Conservation (phyloP, 2,329 filamentous ascomycete species). For the Phoma sp. region DNA sequence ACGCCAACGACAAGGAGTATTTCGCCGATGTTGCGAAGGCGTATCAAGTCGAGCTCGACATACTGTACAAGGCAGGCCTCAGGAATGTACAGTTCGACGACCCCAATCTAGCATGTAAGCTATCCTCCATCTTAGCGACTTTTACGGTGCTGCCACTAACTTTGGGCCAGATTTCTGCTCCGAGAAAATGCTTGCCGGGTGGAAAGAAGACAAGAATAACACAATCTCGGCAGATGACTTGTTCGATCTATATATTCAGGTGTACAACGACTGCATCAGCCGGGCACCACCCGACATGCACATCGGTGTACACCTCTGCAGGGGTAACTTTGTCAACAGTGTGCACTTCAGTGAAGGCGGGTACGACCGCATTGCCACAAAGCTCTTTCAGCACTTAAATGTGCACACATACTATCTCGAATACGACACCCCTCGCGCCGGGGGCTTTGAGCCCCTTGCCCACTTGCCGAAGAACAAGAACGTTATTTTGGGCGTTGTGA, state of each 20-base stretch:
- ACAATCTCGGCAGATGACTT: conserved; percentile 70
- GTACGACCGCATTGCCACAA: conserved; percentile 52
- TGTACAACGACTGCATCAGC: conserved; percentile 74
- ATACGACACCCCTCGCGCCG: conserved; percentile 55
- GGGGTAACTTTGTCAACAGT: conserved; percentile 53
- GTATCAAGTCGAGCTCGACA: conserved; percentile 53
- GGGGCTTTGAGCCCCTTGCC: conserved; percentile 53
- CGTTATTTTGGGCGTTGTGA: conserved; percentile 53
- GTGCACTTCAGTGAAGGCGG: conserved; percentile 54
- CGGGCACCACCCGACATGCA: conserved; percentile 72
- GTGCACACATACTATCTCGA: conserved; percentile 45
- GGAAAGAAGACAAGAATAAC: conserved; percentile 68
- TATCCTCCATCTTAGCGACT: neutral
- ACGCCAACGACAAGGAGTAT: conserved; percentile 53
- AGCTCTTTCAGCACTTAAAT: conserved; percentile 39
- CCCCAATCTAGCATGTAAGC: conserved; percentile 52
- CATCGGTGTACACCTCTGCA: conserved; percentile 76
- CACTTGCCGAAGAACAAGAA: conserved; percentile 53
- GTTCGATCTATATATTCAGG: conserved; percentile 74
- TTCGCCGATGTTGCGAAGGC: conserved; percentile 53
- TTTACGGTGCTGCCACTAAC: no score
- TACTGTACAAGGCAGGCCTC: conserved; percentile 53
- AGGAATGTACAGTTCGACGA: conserved; percentile 55
- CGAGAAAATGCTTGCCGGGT: conserved; percentile 42
- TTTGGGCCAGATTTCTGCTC: conserved; percentile 39